Base-by-base conservation (phyloP, 306 rosid genomes). In the Cotoneaster glaucophyllus region DNA sequence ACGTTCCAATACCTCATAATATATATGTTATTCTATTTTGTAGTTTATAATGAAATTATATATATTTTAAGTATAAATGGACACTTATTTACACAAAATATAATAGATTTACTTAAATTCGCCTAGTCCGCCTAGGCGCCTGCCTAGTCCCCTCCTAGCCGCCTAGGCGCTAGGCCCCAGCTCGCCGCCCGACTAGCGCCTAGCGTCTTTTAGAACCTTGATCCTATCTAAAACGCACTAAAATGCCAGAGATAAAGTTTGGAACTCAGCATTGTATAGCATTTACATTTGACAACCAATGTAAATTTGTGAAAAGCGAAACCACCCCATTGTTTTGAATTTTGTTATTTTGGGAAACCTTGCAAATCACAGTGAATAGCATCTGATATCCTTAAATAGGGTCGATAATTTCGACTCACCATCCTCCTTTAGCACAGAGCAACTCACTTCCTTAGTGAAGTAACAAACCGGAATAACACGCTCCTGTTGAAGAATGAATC, bases 401-500 rank as follows among this genome's bases (percentile, higher is more conserved):
- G 68, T 18, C 7, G 44, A 31, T 45, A 44, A 11, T 21, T 22
- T 66, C 50, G 53, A 78, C 97, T 88, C 83, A 95, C 99, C 80
- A 75, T 92, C 99, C 80, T 97, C 99, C 91, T 90, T 89, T 4
- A 95, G 89, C 32, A 85, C 70, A 26, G 91, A 85, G 67, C 86
- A 92, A 57, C 72, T 78, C 54, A 96, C 80, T 81, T 78, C 93
- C 79, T 92, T 82, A 62, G 99, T 96, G 69, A 84, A 92, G 86
- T 74, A 79, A 70, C 99, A 97, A 61, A 88, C 91, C 13, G 89
- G 92, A 86, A 90, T 67, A 45, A 86, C 86, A 85, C 78, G 64
- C 74, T 87, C 93, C 81, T 80, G 91, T 37, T 85, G 96, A 45
- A 91, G 72, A 75, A 88, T 79, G 32, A 79, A 69, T 84, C 86